Conservation (phyloP, 2,329 filamentous ascomycete species). For the Ciborinia camelliae region DNA sequence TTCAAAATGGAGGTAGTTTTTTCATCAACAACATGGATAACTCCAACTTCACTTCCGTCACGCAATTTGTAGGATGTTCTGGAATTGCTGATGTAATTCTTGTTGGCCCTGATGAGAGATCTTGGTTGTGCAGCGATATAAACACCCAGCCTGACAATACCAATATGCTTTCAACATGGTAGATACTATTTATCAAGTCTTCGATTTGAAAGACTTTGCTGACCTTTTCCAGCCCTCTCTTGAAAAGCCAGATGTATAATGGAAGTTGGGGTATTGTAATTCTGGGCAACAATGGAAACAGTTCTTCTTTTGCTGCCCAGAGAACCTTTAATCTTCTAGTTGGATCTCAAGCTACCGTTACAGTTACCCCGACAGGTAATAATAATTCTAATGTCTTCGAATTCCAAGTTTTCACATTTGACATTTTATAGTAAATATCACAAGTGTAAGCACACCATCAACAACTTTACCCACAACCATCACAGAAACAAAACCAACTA, state of each 20-base stretch:
- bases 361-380: slow-evolving; percentile 15
- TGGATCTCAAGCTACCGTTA: slow-evolving; percentile 11
- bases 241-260: slow-evolving; percentile 15
- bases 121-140: slow-evolving; percentile 15
- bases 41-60: slow-evolving; percentile 16
- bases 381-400: not conserved
- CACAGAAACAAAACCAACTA: not conserved
- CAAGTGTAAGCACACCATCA: slow-evolving; percentile 10
- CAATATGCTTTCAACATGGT: slow-evolving; percentile 17
- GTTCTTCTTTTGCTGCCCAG: slow-evolving; percentile 15
- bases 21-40: slow-evolving; percentile 16
- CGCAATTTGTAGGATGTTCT: slow-evolving; percentile 13
- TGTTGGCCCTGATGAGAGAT: slow-evolving; percentile 14
- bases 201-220: not conserved
- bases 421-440: slow-evolving; percentile 15
- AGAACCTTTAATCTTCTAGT: slow-evolving; percentile 14
- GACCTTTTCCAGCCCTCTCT: not conserved
- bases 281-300: slow-evolving; percentile 14
- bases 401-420: not conserved
- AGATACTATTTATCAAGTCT: not conserved
- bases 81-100: slow-evolving; percentile 15
- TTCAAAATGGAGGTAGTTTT: slow-evolving; percentile 16
- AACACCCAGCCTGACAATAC: slow-evolving; percentile 4
- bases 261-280: slow-evolving; percentile 16
- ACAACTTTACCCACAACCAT: slow-evolving; percentile 1